Evolutionary conservation across 257 asterid genomes (phyloP).

Genomic region (Fraxinus excelsior): DNA sequence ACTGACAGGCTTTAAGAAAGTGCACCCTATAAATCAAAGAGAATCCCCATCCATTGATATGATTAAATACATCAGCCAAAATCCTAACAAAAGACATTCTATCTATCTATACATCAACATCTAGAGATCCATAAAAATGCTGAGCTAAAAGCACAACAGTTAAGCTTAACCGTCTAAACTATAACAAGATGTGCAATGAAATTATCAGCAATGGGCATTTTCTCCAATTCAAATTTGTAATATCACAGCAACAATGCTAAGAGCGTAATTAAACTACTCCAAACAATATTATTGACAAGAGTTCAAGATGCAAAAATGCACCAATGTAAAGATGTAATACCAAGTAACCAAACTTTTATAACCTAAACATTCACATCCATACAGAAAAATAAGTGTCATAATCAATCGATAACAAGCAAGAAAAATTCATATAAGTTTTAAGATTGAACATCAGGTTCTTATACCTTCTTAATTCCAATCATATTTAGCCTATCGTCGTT

Average conservation of each 20-base stretch:
- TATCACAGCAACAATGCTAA: neutral
- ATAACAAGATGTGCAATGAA: neutral
- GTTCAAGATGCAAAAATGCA: neutral
- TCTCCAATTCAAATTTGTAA: neutral
- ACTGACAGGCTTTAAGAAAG: neutral
- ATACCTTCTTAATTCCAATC: constrained; percentile 98
- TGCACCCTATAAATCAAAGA: neutral
- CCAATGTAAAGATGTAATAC: neutral
- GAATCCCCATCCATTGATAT: neutral
- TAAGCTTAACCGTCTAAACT: neutral
- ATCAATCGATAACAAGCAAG: neutral
- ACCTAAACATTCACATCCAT: neutral
- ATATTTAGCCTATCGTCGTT: constrained; percentile 85
- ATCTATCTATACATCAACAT: neutral
- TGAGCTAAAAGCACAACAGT: neutral
- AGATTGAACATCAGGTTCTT: neutral
- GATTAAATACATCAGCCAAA: neutral
- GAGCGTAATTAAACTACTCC: neutral
- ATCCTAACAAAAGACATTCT: neutral
- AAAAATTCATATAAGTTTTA: neutral
- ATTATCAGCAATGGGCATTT: neutral
- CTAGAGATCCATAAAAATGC: neutral
- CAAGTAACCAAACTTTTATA: neutral
- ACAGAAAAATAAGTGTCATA: neutral
- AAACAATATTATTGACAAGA: neutral